Evolutionary conservation across 2,329 filamentous ascomycete species (phyloP), one percentile per base, ranked within the genome.

Genomic region (Aspergillus calidoustus): DNA sequence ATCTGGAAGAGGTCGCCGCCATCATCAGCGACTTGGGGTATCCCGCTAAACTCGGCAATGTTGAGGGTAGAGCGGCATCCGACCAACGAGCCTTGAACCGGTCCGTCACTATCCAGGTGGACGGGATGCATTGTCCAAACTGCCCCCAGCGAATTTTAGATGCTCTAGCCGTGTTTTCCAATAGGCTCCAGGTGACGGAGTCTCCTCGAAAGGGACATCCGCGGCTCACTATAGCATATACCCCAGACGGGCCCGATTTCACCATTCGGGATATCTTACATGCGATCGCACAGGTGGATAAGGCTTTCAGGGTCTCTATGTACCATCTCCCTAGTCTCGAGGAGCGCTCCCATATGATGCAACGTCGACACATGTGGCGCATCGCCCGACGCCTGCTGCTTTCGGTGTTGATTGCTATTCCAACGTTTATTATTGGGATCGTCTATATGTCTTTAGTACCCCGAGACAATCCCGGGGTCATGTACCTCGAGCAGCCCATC

Each of bases 401-500:
- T 13, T 13, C 11, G 11, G 34, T 38, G 34, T 38, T 38, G 34
- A 38, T 13, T 48, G 46, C 6, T 48, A 48, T 48, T 15, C 46
- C 46, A 25, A 15, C n/a, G 46, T 48, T 48, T 48, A 48, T 48
- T 48, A 48, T 17, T 9, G 46, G 19, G 46, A 48, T 15, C 46
- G 34, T 38, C 34, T 38, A 38, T 38, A 38, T 38, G 34, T 38
- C 34, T 38, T 38, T 38, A 4, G 34, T 38, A 13, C 34, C 34
- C 4, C 8, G 34, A 3, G 76, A 82, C 1, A 84, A 93, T 67
- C 66, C 76, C 0, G 82, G 83, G 13, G 87, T 87, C 60, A 80
- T 81, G 64, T 92, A 86, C 68, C 79, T 96, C 50, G 93, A 92
- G 85, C 74, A 83, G 64, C 86, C 88, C 0, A 89, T 92, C 81